Base-by-base conservation (phyloP, 2,329 filamentous ascomycete genomes). In the Pseudonectria buxi region DNA sequence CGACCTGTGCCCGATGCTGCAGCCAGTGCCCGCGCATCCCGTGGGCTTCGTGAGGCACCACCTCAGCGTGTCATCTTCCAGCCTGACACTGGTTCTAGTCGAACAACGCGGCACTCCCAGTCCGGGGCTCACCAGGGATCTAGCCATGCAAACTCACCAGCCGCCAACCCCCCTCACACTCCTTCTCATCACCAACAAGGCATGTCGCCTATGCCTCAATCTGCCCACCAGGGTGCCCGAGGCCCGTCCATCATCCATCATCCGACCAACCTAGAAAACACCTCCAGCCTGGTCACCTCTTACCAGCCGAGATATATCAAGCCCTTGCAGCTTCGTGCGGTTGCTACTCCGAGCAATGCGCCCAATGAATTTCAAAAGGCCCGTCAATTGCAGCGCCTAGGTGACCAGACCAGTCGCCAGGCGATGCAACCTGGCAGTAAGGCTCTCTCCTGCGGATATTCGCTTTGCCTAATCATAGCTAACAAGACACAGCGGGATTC, bases 1-100 rank as follows among this genome's bases (percentile, higher is more conserved):
- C 62, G 65, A n/a, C 64, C 61, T 4, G 65, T 65, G 3, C 64
- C 67, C 36, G 73, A 76, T 33, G 64, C 68, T 11, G 67, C 71
- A 15, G 75, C 74, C 4, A 72, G 68, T 28, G 69, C 70, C 26
- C 67, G 78, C 41, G 75, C 74, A 13, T 80, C 77, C 3, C 67
- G 80, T 43, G 82, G 79, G 26, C 66, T 89, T 33, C 74, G 87
- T 45, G 85, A 92, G 57, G 85, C 86, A n/a, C 87, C 87, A 18
- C 82, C 86, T 1, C 86, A 89, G 55, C 74, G 86, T 44, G 79
- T 89, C 34, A 80, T 92, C 33, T 94, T 90, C 59, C 86, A 92
- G 55, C 86, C 86, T 22, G 86, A 94, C 50, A 79, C 80, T 3
- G 75, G 74, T 9, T 68, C 81, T 4, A 67, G 73, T 11, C 74